Base-by-base conservation (phyloP, 2,329 filamentous ascomycete genomes). In the Bretziella fagacearum region DNA sequence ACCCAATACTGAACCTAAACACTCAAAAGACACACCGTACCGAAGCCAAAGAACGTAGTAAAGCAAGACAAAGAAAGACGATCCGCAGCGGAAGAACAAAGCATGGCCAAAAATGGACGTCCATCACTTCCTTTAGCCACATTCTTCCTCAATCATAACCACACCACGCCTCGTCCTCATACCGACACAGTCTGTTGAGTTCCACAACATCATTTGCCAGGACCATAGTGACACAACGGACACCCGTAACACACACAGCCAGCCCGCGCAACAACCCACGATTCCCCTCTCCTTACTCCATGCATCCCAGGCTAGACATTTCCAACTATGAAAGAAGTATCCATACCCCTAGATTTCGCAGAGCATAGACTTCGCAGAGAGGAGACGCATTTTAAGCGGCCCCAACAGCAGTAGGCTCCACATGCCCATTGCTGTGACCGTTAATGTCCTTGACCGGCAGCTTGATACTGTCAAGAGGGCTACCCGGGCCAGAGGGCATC, bases 401-500 rank as follows among this genome's bases (percentile, higher is more conserved):
- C 35, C 48, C 45, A 10, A 50, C 44, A 40, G 44, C 25, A 20
- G 27, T 18, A 39, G 42, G 3, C 13, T 49, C 46, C 3, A 26
- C 15, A 7, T 44, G 32, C 15, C 36, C 42, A 26, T 46, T 51
- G 30, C 25, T 47, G 26, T 17, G 6, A 29, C 44, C 33, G 18
- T 25, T 41, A 15, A 46, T 44, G 6, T 49, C 48, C 37, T 52
- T 52, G 27, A 33, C 44, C 11, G 25, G 44, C 26, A 49, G 15
- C 8, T 36, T 45, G 13, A 47, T 47, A n/a, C 39, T 45, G 35
- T 52, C 51, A 26, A 52, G 18, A 8, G 52, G 52, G 43, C 52
- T 53, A 6, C 48, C 46, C 17, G 52, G 52, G 4, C 52, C 52
- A 23, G 51, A 63, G 3, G 62, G 57, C 4, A 65, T 59, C 13